Conservation (phyloP, 148 eudicot genomes). For the Rhododendron kiyosumense region DNA sequence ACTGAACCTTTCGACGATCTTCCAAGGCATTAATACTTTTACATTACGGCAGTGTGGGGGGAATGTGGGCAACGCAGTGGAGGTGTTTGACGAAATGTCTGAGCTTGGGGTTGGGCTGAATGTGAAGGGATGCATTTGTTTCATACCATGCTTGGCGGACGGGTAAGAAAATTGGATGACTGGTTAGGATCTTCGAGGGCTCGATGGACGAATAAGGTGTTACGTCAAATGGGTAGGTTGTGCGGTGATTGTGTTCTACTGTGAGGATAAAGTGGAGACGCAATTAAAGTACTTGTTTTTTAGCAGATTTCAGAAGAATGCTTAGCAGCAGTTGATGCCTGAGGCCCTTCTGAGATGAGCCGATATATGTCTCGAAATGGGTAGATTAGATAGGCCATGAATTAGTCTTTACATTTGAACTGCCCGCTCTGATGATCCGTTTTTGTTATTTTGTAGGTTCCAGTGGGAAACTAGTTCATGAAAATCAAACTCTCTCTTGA, state of each 20-base stretch:
- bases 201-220: slow-evolving; percentile 45
- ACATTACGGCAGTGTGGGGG: background rate
- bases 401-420: background rate
- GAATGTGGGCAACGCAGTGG: slow-evolving; percentile 45
- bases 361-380: background rate
- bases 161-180: slow-evolving; percentile 57
- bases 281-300: slow-evolving; percentile 49
- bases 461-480: background rate
- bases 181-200: slow-evolving; percentile 57
- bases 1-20: no score
- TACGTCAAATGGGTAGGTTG: slow-evolving; percentile 68
- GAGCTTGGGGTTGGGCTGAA: slow-evolving; percentile 49
- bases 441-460: background rate
- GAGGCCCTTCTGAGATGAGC: slow-evolving; percentile 45
- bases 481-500: background rate
- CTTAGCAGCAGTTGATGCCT: slow-evolving; percentile 38
- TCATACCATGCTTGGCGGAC: slow-evolving; percentile 77
- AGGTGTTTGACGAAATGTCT: slow-evolving; percentile 65
- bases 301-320: slow-evolving; percentile 53
- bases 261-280: slow-evolving; percentile 49
- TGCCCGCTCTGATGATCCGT: background rate
- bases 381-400: background rate
- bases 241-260: slow-evolving; percentile 65
- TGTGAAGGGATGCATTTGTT: slow-evolving; percentile 82
- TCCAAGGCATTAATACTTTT: no score